phyloP scores from a whole-genome alignment of 148 eudicot genomes.

The Nepenthes gracilis region DNA sequence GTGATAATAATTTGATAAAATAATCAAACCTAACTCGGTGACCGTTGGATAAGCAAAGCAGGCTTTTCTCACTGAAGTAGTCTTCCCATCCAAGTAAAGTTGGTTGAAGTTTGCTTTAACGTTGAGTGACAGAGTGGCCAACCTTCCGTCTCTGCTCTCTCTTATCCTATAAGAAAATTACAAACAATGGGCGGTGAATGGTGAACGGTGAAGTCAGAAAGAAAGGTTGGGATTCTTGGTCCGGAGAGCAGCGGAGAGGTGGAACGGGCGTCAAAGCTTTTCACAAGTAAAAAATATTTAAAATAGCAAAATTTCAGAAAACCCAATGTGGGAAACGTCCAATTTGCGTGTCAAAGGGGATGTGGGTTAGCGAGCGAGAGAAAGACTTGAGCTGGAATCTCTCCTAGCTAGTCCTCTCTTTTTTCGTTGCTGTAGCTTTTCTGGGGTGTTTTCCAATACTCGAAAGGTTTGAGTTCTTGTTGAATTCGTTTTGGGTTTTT shows the following conservation, averaged over 20 bases:
- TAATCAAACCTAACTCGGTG: too few species aligned
- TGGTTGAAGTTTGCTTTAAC: constrained; percentile 39
- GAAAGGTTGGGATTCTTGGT: constrained; percentile 2
- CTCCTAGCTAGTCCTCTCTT: constrained; percentile 1
- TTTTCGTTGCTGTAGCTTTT: background rate
- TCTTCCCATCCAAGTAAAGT: constrained; percentile 73
- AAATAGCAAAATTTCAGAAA: constrained; percentile 1
- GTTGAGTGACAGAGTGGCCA: constrained; percentile 55
- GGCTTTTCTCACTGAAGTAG: constrained; percentile 7
- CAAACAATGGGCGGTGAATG: constrained; percentile 27
- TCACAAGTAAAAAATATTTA: background rate
- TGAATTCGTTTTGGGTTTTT: too few species aligned
- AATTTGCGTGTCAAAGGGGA: constrained; percentile 10
- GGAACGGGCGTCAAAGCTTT: constrained; percentile 22
- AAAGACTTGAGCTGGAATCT: constrained; percentile 2
- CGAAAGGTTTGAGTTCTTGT: background rate
- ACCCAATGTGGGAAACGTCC: constrained; percentile 26
- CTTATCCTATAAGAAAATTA: constrained; percentile 22
- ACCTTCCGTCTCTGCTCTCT: constrained; percentile 14
- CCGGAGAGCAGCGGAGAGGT: constrained; percentile 4
- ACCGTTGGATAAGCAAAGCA: too few species aligned
- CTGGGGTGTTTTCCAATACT: background rate
- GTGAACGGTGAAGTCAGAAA: constrained; percentile 1
- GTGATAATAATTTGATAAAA: too few species aligned
- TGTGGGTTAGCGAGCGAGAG: constrained; percentile 20